Evolutionary conservation across 768 basidiomycete species (phyloP).

Genomic region (Lyophyllum shimeji): DNA sequence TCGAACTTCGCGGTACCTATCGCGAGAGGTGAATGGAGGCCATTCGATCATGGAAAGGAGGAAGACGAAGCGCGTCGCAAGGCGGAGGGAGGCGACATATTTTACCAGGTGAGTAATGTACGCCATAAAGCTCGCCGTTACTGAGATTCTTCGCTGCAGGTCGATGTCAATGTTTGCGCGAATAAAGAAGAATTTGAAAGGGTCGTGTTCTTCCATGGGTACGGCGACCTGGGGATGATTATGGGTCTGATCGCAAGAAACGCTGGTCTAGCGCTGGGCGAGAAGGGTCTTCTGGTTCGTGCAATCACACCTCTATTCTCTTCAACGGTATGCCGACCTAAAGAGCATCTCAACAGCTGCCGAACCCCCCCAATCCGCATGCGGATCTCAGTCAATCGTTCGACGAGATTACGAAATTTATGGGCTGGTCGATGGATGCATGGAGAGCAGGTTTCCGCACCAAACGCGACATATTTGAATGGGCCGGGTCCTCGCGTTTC

Average conservation of each 20-base stretch:
- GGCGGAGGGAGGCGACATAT: slow-evolving; percentile 32
- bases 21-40: slow-evolving; percentile 35
- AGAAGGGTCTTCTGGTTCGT: slow-evolving; percentile 55
- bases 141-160: slow-evolving; percentile 28
- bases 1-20: slow-evolving; percentile 64
- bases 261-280: slow-evolving; percentile 48
- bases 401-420: slow-evolving; percentile 50
- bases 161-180: slow-evolving; percentile 63
- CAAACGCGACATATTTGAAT: slow-evolving; percentile 53
- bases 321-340: not conserved
- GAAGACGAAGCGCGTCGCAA: slow-evolving; percentile 26
- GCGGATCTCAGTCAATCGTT: slow-evolving; percentile 52
- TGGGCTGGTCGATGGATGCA: slow-evolving; percentile 52
- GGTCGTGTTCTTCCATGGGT: slow-evolving; percentile 55
- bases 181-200: slow-evolving; percentile 51
- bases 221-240: slow-evolving; percentile 75
- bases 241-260: slow-evolving; percentile 55
- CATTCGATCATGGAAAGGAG: slow-evolving; percentile 24
- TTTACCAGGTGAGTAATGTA: slow-evolving; percentile 36
- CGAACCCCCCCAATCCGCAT: slow-evolving; percentile 41
- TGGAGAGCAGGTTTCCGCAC: slow-evolving; percentile 57
- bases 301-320: not conserved
- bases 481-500: slow-evolving; percentile 53
- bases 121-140: not conserved
- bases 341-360: slow-evolving; percentile 25